Evolutionary conservation across 78 protist genomes (phyloP).

Genomic region (Dictyostelium brefeldianum): DNA sequence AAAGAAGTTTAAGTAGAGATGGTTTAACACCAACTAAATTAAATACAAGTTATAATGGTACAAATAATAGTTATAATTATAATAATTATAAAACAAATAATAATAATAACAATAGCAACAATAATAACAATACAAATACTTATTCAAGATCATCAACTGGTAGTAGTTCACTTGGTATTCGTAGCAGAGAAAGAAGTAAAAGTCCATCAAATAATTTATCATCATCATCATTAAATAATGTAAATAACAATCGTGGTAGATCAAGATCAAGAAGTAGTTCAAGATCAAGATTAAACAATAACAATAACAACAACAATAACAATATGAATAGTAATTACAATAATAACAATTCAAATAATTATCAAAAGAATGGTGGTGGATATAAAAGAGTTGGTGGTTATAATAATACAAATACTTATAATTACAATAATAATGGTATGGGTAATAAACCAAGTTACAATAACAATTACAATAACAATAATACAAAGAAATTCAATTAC

Average conservation of each 20-base stretch:
- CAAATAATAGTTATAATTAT: not conserved
- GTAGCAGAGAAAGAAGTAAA: constrained; percentile 14
- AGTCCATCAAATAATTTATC: not conserved
- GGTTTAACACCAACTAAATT: not conserved
- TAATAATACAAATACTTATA: not conserved
- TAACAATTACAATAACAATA: not conserved
- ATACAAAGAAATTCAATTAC: not conserved
- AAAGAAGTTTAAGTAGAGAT: not conserved
- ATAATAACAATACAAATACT: not conserved
- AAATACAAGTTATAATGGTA: too few relatives aligned
- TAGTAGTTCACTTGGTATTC: not conserved
- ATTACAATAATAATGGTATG: not conserved
- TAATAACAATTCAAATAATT: not conserved
- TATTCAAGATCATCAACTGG: not conserved
- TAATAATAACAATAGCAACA: not conserved
- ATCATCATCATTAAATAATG: not conserved
- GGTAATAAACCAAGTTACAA: not conserved
- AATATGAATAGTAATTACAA: too few relatives aligned
- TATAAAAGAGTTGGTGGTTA: not conserved
- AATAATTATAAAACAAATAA: not conserved
- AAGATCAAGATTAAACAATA: constrained; percentile 3
- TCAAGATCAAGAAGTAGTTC: constrained; percentile 22
- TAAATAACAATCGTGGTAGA: not conserved
- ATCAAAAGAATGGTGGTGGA: not conserved
- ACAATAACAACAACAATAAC: not conserved